Evolutionary conservation across 2,329 filamentous ascomycete species (phyloP).

Genomic region (Fusarium hainanense): DNA sequence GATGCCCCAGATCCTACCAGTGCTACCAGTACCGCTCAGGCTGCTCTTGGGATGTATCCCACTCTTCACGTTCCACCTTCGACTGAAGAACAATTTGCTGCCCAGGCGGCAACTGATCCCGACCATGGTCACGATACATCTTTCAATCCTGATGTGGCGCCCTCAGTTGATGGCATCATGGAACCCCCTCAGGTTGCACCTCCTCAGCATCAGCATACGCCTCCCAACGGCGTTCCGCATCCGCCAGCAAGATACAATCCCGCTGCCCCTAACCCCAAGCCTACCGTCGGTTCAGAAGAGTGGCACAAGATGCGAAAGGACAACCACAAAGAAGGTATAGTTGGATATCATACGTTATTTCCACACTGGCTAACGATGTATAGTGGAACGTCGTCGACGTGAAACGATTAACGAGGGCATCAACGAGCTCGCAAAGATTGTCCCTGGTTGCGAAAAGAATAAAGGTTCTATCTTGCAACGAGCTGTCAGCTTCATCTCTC

Average conservation of each 20-base stretch:
- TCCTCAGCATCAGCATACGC: conserved; percentile 48
- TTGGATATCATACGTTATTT: background rate
- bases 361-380: conserved; percentile 38
- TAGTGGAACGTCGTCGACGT: conserved; percentile 93
- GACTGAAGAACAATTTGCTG: conserved; percentile 69
- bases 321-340: conserved; percentile 96
- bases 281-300: conserved; percentile 92
- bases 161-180: conserved; percentile 47
- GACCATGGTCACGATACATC: conserved; percentile 50
- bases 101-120: conserved; percentile 56
- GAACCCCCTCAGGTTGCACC: conserved; percentile 41
- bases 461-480: conserved; percentile 96
- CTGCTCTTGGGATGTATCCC: conserved; percentile 69
- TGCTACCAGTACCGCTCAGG: conserved; percentile 69
- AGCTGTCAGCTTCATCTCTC: conserved; percentile 92
- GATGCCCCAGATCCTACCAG: conserved; percentile 63
- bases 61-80: conserved; percentile 67
- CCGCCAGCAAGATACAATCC: conserved; percentile 51
- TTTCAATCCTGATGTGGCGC: conserved; percentile 50
- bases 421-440: conserved; percentile 96
- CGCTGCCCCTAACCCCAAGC: conserved; percentile 69
- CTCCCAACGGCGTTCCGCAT: conserved; percentile 55
- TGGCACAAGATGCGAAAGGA: conserved; percentile 98
- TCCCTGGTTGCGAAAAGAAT: conserved; percentile 98
- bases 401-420: conserved; percentile 99